phyloP scores from a whole-genome alignment of 148 eudicot genomes.

The Polygonum aviculare region DNA sequence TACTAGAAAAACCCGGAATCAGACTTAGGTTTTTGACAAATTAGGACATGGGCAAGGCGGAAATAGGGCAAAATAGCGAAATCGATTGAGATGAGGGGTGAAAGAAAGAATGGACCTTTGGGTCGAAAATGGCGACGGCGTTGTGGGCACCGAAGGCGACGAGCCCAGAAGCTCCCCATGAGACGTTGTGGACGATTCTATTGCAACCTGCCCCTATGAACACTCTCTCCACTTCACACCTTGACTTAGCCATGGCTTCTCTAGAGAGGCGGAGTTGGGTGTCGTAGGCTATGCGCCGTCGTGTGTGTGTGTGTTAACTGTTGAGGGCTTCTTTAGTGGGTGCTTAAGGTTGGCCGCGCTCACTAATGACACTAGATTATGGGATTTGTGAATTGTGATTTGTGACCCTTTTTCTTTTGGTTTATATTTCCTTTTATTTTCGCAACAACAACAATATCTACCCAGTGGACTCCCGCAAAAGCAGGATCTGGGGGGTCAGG shows the following conservation, averaged over 20 bases:
- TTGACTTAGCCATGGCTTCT: background rate
- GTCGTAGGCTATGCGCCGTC: background rate
- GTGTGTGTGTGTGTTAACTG: background rate
- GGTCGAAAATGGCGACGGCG: constrained; percentile 84
- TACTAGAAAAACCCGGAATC: background rate
- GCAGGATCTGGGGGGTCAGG: too few relatives aligned
- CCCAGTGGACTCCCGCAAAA: too few relatives aligned
- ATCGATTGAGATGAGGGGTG: background rate
- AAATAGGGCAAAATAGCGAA: background rate
- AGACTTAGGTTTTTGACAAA: background rate
- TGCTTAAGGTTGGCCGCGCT: background rate
- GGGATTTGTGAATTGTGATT: background rate
- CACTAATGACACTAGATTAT: background rate
- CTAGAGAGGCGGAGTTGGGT: background rate
- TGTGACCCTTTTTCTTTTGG: too few relatives aligned
- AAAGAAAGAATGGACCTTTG: constrained; percentile 34
- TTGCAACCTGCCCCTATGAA: constrained; percentile 94
- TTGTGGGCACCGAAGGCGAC: constrained; percentile 81
- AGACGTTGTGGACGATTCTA: constrained; percentile 81
- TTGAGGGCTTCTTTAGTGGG: background rate
- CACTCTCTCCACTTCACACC: constrained; percentile 38
- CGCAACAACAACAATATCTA: too few relatives aligned
- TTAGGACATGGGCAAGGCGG: background rate
- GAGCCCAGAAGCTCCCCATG: constrained; percentile 79
- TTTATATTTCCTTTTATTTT: too few relatives aligned